Conservation (phyloP, 345 rosid genomes). For the Sapria himalayana region DNA sequence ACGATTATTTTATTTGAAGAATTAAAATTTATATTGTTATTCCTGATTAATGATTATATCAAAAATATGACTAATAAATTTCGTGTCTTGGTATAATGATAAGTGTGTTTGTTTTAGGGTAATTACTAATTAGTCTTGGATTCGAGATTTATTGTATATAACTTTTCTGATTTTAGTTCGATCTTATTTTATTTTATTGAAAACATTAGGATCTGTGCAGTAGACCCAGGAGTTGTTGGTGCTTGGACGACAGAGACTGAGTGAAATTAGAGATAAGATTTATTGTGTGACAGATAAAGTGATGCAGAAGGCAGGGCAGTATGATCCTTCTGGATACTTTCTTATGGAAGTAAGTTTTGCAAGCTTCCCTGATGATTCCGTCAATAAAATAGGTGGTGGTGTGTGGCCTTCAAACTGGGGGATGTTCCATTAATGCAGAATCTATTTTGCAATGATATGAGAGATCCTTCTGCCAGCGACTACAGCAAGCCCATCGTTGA, state of each 20-base stretch:
- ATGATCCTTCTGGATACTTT: constrained; percentile 80
- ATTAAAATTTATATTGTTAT: too few relatives aligned
- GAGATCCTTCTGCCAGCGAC: constrained; percentile 38
- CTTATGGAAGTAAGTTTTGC: constrained; percentile 42
- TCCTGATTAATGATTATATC: too few relatives aligned
- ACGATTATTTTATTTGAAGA: too few relatives aligned
- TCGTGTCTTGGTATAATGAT: too few relatives aligned
- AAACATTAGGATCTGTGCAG: constrained; percentile 4
- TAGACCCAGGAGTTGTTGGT: constrained; percentile 79
- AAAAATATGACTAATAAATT: too few relatives aligned
- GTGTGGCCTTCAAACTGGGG: constrained; percentile 5
- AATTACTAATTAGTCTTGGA: too few relatives aligned
- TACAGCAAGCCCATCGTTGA: constrained; percentile 53
- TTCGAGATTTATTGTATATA: too few relatives aligned
- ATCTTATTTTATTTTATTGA: too few relatives aligned
- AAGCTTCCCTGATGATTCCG: neutral
- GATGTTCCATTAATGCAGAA: constrained; percentile 22
- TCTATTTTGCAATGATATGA: constrained; percentile 55
- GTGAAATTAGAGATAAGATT: constrained; percentile 62
- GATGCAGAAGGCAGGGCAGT: constrained; percentile 48
- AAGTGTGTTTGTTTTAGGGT: too few relatives aligned
- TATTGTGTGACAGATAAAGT: constrained; percentile 49
- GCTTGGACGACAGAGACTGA: constrained; percentile 45
- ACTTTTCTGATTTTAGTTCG: too few relatives aligned
- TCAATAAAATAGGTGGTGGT: neutral